Base-by-base conservation (phyloP, 2,329 filamentous ascomycete species). In the Microsporum canis region DNA sequence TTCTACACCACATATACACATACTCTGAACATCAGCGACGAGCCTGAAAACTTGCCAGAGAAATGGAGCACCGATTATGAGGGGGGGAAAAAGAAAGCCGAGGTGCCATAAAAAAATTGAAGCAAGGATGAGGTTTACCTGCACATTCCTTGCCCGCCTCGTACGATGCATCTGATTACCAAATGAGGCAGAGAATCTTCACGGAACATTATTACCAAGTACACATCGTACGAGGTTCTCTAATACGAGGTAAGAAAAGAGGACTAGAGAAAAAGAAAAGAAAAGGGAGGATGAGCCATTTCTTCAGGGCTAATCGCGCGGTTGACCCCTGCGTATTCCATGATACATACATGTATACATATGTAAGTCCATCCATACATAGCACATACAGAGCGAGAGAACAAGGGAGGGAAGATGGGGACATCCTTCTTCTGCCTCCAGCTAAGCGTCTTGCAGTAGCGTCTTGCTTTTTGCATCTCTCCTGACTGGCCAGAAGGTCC, bases 401-500 rank as follows among this genome's bases (percentile, higher is more conserved):
- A n/a, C 39, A 12, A 43, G 39, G 39, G 39, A 43, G 14, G 39
- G 39, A n/a, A 12, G 34, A 5, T 36, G 14, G 3, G 7, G 12
- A 43, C 39, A 43, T n/a, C 7, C 43, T 23, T 23, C 39, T 6
- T 45, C 17, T 10, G 4, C 43, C 38, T 55, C 53, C 39, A n/a
- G 5, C 34, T 51, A 17, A 58, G 39, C 51, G 5, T 31, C 23
- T 38, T 38, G 34, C 59, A 45, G 41, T 27, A 39, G 53, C 14
- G n/a, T 29, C 49, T 14, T 14, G 27, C 59, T 34, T 23, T 41
- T 49, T 33, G 8, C 23, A 27, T 49, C 17, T 6, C 27, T 29
- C 55, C 27, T 59, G 10, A 63, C 57, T 64, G 61, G 63, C 57
- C 43, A 7, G 36, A 3, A 8, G 31, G 63, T 64, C 63, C 63